Evolutionary conservation across 139 green algal species (phyloP), one percentile per base, ranked within the genome.

Genomic region (Limnomonas spitsbergensis): DNA sequence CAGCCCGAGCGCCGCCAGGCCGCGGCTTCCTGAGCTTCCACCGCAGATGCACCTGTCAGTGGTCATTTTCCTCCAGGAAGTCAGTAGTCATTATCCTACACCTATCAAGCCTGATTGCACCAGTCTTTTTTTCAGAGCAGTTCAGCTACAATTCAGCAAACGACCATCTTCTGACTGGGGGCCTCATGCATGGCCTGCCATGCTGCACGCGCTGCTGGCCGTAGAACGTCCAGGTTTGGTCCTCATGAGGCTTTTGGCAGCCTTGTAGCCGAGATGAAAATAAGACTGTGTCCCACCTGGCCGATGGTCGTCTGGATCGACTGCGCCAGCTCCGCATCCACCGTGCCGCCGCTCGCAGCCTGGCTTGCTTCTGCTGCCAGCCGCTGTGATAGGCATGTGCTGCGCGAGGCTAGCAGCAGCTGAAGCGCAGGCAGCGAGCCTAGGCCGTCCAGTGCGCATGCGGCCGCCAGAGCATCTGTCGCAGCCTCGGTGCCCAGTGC

Each of bases 381-480:
- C 74, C 61, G 69, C 31, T 75, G n/a, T 32, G 66, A 34, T 53
- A 81, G 39, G 75, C 72, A 88, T 7, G 80, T 37, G 4, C 76
- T 77, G 47, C 86, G 85, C 7, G 77, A 75, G 0, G 54, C 35
- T 53, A 93, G 83, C 40, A 89, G 79, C 38, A 81, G 26, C 66
- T 91, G 83, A 73, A 95, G 76, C 40, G 83, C 82, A 29, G 53
- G 82, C 77, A 76, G 69, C 20, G 32, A 56, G 75, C 76, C 56
- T 24, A 84, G 70, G 2, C 42, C 66, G 35, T 92, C 70, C 40
- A 94, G 78, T 3, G 76, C 53, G 0, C 79, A 86, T 6, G 83
- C 35, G 1, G 88, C 88, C 24, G 82, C 84, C 40, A 92, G 39
- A 26, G 90, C 84, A 47, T 88, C 83, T 24, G 88, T 89, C n/a